These are phyloP conservation scores for Centaurea solstitialis DNA, from an alignment of 129 eudicot species.

Conservation along the genomic window DNA sequence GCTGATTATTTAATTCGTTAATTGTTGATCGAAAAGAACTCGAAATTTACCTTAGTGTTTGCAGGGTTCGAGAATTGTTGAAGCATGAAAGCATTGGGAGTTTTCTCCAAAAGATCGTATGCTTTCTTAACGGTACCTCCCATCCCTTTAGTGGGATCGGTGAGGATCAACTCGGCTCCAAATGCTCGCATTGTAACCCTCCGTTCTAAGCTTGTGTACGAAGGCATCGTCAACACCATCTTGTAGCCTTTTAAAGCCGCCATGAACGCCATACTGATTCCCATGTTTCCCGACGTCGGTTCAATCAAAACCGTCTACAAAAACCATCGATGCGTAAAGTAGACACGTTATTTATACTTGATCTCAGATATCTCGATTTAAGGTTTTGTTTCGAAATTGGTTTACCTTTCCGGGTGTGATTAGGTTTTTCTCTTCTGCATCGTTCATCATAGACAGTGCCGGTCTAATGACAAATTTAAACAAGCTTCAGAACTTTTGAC, in stretches of 20 bases:
- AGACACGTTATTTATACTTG: background rate
- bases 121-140: conserved; percentile 99
- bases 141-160: conserved; percentile 95
- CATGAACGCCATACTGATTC: conserved; percentile 98
- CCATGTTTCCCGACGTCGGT: conserved; percentile 99
- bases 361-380: background rate
- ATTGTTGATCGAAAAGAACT: background rate
- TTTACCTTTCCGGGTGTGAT: conserved; percentile 85
- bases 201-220: conserved; percentile 95
- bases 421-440: conserved; percentile 79
- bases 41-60: conserved; percentile 66
- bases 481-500: background rate
- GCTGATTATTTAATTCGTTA: background rate
- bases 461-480: conserved; percentile 47
- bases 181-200: conserved; percentile 94
- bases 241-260: conserved; percentile 99
- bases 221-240: conserved; percentile 96
- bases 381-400: background rate
- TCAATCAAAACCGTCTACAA: conserved; percentile 84
- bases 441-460: conserved; percentile 78
- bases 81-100: conserved; percentile 93
- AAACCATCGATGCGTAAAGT: background rate
- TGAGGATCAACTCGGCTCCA: conserved; percentile 88
- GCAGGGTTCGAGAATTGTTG: conserved; percentile 96
- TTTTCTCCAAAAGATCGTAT: conserved; percentile 75